phyloP scores from a whole-genome alignment of 306 rosid genomes.

The Spatholobus suberectus region DNA sequence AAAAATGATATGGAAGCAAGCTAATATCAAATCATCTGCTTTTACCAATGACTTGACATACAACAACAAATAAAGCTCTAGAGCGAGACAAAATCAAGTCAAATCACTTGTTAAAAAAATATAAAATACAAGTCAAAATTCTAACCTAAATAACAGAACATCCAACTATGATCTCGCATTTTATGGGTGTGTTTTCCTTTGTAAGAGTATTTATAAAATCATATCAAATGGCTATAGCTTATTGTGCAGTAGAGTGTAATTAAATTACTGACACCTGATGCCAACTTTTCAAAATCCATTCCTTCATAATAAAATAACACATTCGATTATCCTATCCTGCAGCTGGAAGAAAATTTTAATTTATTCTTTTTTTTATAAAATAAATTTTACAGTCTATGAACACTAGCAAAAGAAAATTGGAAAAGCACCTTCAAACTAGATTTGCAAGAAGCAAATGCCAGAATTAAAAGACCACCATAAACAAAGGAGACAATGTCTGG shows the following conservation, averaged over 20 bases:
- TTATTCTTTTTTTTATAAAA: background rate
- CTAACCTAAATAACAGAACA: background rate
- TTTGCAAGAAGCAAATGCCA: background rate
- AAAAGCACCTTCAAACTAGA: background rate
- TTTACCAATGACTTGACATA: constrained; percentile 2
- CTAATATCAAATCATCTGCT: background rate
- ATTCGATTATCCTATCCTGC: background rate
- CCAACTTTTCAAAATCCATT: background rate
- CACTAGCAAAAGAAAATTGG: background rate
- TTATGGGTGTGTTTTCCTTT: background rate
- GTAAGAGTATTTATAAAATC: background rate
- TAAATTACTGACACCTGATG: background rate
- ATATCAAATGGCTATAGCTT: background rate
- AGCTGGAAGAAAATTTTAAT: background rate
- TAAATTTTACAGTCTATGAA: background rate
- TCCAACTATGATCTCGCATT: background rate
- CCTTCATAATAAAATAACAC: background rate
- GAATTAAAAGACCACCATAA: background rate
- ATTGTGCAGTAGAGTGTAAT: background rate
- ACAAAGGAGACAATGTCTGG: background rate
- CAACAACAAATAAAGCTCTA: constrained; percentile 2
- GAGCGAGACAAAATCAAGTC: no score
- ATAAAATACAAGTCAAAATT: background rate
- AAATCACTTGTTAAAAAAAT: background rate
- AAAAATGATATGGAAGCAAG: background rate